A percentile compares a stretch with the other conserved stretches of the same genome.
These are phyloP conservation scores for Prunus mongolica DNA, from an alignment of 306 rosid genomes.

Conservation along the genomic window DNA sequence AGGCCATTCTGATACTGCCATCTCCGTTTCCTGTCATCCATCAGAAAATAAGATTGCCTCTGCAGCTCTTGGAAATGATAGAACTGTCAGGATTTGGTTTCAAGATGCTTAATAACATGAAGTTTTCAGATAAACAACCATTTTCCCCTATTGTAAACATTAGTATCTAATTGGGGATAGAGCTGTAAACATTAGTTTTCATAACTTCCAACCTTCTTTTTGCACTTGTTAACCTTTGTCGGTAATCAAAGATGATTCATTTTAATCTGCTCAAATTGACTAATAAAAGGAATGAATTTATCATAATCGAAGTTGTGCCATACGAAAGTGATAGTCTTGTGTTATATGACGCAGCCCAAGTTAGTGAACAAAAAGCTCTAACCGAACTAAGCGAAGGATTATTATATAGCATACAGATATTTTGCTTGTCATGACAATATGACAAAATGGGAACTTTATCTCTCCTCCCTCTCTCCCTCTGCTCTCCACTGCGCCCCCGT, in stretches of 20 bases:
- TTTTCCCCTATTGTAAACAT: background rate
- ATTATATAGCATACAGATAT: slow-evolving; percentile 7
- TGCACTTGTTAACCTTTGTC: too few relatives aligned
- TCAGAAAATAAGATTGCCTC: slow-evolving; percentile 87
- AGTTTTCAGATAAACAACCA: background rate
- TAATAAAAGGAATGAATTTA: too few relatives aligned
- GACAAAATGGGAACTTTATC: slow-evolving; percentile 47
- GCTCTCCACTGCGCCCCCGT: slow-evolving; percentile 18
- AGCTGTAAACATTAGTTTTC: too few relatives aligned
- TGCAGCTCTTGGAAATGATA: slow-evolving; percentile 70
- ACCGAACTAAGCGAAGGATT: background rate
- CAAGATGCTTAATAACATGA: background rate
- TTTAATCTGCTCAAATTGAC: background rate
- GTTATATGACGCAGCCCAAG: background rate
- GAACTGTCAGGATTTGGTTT: slow-evolving; percentile 73
- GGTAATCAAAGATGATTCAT: background rate
- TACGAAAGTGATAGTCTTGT: background rate
- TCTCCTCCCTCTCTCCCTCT: slow-evolving; percentile 22
- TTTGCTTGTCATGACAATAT: background rate
- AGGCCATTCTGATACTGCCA: slow-evolving; percentile 81
- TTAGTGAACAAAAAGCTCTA: background rate
- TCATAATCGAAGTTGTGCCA: too few relatives aligned
- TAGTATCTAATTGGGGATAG: background rate
- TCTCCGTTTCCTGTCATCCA: slow-evolving; percentile 87
- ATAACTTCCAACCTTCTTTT: too few relatives aligned